Conservation (phyloP, 2,329 filamentous ascomycete genomes). For the Hymenoscyphus linearis region DNA sequence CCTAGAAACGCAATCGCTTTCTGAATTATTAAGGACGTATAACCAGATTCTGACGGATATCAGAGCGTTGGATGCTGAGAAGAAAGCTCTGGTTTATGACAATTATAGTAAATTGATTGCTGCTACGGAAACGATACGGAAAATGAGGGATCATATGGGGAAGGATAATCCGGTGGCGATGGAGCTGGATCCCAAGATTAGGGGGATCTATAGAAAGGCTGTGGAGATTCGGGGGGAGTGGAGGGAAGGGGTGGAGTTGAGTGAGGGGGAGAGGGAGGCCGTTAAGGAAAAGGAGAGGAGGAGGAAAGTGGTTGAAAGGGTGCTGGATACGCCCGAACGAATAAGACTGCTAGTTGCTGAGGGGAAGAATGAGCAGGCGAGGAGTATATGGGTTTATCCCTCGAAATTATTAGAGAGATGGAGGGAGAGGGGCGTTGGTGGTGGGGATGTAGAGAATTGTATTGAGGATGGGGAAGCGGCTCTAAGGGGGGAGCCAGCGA, state of each 20-base stretch:
- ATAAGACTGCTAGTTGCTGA: constrained; percentile 53
- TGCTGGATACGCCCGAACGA: constrained; percentile 33
- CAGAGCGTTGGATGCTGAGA: constrained; percentile 84
- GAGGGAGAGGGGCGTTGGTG: constrained; percentile 31
- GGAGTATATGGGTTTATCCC: constrained; percentile 35
- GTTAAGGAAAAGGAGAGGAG: constrained; percentile 49
- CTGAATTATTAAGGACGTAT: constrained; percentile 66
- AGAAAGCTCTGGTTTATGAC: constrained; percentile 95
- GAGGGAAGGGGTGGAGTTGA: constrained; percentile 36
- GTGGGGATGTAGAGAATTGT: constrained; percentile 29
- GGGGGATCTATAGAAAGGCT: constrained; percentile 57
- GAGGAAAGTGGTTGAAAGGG: constrained; percentile 20
- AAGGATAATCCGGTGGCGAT: constrained; percentile 67
- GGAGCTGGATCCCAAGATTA: constrained; percentile 68
- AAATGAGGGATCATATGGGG: constrained; percentile 80
- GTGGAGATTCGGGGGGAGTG: constrained; percentile 26
- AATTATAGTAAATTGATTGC: constrained; percentile 96
- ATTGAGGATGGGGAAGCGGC: constrained; percentile 33
- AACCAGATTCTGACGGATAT: constrained; percentile 74
- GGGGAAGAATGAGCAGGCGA: constrained; percentile 59
- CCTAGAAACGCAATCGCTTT: constrained; percentile 57
- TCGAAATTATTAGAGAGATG: constrained; percentile 27
- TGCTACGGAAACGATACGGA: constrained; percentile 93
- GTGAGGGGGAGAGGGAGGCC: constrained; percentile 53
- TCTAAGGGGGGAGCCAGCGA: constrained; percentile 25